Base-by-base conservation (phyloP, 306 rosid species). In the Ochetophila trinervis region DNA sequence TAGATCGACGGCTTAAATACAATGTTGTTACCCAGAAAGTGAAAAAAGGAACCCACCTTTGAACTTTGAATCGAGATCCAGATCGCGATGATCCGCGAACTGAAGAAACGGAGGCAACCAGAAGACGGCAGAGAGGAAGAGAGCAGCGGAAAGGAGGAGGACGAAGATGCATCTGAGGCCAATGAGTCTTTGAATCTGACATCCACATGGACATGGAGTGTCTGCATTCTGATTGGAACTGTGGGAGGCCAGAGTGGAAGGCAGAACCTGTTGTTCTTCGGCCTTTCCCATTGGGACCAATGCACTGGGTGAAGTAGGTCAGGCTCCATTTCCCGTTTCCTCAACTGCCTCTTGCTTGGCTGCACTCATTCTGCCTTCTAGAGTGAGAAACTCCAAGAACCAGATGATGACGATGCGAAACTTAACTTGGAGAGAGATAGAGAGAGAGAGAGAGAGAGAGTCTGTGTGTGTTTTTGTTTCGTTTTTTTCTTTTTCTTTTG, bases 101-200 rank as follows among this genome's bases (percentile, higher is more conserved):
- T 60, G 85, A 60, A 79, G 79, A 71, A 90, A 88, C 3, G 96
- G 96, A 48, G 89, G 96, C 61, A 91, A 66, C 97, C 96, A 88
- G 64, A 91, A 86, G 42, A 84, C 32, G 57, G 96, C 97, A 53
- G 97, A 88, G 71, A 91, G 89, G 63, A 91, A 83, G 30, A 86
- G 53, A 18, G 96, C 94, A 30, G 67, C 65, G 22, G 97, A 86
- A 7, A 86, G 63, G 10, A 91, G 61, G 42, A 91, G 59, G 45
- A 91, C 74, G 69, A 86, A 70, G 74, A 88, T 37, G 86, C 97
- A 91, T 86, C 84, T 83, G 66, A 78, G 44, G 23, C 91, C 85
- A 56, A 86, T 53, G 61, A 84, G 74, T 13, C 70, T 82, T 54
- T 78, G 87, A 82, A 84, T 62, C 76, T 74, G 56, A 32, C 81